A percentile compares a stretch with the other conserved stretches of the same genome.
These are phyloP conservation scores for Lepidium africanum DNA, from an alignment of 345 rosid species.

Conservation along the genomic window DNA sequence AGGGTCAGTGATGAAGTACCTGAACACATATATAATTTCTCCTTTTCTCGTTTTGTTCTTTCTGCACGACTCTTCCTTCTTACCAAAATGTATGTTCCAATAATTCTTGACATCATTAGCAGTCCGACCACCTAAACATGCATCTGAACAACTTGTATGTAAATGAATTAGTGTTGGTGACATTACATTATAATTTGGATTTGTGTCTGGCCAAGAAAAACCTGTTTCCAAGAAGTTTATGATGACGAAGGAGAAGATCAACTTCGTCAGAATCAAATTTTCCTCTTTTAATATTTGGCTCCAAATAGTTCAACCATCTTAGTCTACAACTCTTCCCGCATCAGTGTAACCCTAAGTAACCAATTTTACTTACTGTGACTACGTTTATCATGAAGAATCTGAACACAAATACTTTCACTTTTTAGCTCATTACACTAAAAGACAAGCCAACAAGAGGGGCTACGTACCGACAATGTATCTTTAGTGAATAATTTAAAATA, in stretches of 20 bases:
- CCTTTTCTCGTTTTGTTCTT: constrained; percentile 4
- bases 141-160: not conserved
- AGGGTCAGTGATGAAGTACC: not conserved
- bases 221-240: constrained; percentile 57
- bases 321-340: constrained; percentile 59
- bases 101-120: constrained; percentile 40
- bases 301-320: constrained; percentile 53
- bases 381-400: not conserved
- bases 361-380: not conserved
- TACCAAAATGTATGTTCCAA: constrained; percentile 36
- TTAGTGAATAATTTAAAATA: too few species aligned
- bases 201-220: not conserved
- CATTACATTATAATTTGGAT: not conserved
- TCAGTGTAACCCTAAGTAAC: constrained; percentile 40
- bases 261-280: constrained; percentile 41
- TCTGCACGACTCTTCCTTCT: constrained; percentile 1
- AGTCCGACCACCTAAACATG: constrained; percentile 24
- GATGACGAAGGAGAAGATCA: constrained; percentile 49
- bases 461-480: too few species aligned
- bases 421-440: not conserved
- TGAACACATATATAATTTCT: not conserved
- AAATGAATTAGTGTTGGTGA: not conserved
- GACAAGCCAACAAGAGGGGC: not conserved
- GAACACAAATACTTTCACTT: not conserved
- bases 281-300: constrained; percentile 48